Evolutionary conservation across 2,329 filamentous ascomycete species (phyloP).

Genomic region (Microdochium trichocladiopsis): DNA sequence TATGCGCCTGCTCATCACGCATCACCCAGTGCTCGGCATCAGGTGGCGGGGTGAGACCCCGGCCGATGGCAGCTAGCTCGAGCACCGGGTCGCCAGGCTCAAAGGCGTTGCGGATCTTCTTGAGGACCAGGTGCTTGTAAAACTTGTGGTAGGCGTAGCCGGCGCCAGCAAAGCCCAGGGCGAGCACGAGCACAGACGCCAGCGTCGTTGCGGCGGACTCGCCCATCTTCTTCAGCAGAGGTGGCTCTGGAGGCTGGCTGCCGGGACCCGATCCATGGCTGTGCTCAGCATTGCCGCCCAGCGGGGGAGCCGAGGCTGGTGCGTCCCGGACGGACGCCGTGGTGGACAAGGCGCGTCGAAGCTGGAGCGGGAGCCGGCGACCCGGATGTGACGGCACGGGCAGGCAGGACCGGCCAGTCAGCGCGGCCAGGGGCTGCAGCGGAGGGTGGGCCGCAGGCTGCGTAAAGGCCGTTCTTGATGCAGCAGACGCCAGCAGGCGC

Average conservation of each 20-base stretch:
- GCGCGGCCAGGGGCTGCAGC: neutral
- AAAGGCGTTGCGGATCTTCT: conserved; percentile 91
- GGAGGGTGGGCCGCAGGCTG: neutral
- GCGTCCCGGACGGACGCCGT: neutral
- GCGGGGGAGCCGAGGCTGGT: neutral
- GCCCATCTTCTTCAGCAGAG: conserved; percentile 54
- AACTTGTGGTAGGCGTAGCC: conserved; percentile 73
- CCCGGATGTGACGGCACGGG: neutral
- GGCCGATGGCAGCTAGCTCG: conserved; percentile 65
- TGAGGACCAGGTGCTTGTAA: conserved; percentile 87
- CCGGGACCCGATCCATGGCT: neutral
- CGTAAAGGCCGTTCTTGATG: neutral
- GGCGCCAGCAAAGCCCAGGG: conserved; percentile 55
- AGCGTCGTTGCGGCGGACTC: conserved; percentile 71
- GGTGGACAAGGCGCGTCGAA: neutral
- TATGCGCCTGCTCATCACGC: conserved; percentile 71
- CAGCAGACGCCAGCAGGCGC: neutral
- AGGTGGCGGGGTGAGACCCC: conserved; percentile 39
- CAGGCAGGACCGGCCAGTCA: neutral
- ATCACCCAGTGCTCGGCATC: conserved; percentile 67
- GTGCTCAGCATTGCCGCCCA: neutral
- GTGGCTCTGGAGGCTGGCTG: neutral
- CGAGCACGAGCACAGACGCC: conserved; percentile 67
- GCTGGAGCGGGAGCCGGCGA: neutral
- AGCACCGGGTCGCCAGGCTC: conserved; percentile 85